A percentile compares a stretch with the other conserved stretches of the same genome.
Conservation (phyloP, 768 basidiomycete genomes). For the Rubroboletus pulcherrimus region DNA sequence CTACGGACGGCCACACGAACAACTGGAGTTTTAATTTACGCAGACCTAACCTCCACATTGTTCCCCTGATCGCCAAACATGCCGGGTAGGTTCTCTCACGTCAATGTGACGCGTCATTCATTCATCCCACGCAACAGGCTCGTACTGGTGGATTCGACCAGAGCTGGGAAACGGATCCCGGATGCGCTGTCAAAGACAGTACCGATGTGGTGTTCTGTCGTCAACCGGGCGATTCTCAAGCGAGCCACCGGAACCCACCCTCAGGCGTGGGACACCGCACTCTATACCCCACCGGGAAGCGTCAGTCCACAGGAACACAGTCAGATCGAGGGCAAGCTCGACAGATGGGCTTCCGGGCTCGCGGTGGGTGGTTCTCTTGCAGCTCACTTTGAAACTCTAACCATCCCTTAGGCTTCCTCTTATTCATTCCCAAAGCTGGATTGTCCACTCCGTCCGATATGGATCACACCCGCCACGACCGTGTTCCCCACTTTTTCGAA, state of each 20-base stretch:
- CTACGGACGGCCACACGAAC: constrained; percentile 81
- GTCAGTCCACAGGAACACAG: constrained; percentile 75
- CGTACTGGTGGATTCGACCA: constrained; percentile 87
- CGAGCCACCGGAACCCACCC: constrained; percentile 1
- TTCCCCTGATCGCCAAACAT: constrained; percentile 50
- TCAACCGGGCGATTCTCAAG: constrained; percentile 59
- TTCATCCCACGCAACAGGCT: constrained; percentile 42
- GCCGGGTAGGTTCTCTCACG: constrained; percentile 48
- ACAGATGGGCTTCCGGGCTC: constrained; percentile 66
- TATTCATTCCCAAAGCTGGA: constrained; percentile 60
- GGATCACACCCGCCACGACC: constrained; percentile 76
- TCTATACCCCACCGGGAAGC: constrained; percentile 68
- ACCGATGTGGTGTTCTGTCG: constrained; percentile 90
- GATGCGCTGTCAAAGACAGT: constrained; percentile 92
- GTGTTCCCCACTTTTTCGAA: constrained; percentile 40
- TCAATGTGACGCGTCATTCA: background rate
- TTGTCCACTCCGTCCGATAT: constrained; percentile 76
- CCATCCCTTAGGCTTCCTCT: constrained; percentile 54
- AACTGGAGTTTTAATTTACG: constrained; percentile 86
- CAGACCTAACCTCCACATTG: constrained; percentile 77
- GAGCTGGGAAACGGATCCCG: constrained; percentile 90
- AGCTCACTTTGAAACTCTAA: background rate
- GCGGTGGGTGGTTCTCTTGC: constrained; percentile 39
- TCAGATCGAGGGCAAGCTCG: constrained; percentile 67
- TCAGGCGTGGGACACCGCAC: constrained; percentile 47